Conservation (phyloP, 345 rosid genomes). For the Eucalyptus virginea region DNA sequence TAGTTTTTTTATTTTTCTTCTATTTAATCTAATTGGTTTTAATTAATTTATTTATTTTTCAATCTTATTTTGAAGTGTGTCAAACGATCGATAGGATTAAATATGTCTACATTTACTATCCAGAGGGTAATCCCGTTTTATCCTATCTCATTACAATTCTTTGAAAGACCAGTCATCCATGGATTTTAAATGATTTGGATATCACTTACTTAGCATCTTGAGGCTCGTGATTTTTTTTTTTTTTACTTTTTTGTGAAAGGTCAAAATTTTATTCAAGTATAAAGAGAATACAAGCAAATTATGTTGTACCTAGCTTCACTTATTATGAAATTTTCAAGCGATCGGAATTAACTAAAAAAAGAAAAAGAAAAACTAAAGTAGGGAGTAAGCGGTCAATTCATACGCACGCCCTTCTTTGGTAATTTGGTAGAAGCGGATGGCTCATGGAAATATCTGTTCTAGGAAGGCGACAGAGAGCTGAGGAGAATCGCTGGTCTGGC, state of each 20-base stretch:
- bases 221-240: not conserved
- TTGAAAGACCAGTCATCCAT: accelerated
- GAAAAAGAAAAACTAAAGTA: too few species aligned
- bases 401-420: too few species aligned
- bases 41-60: too few species aligned
- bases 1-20: not conserved
- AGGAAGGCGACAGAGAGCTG: too few species aligned
- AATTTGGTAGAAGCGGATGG: too few species aligned
- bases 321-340: not conserved
- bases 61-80: not conserved
- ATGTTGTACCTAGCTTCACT: not conserved
- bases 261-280: not conserved
- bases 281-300: not conserved
- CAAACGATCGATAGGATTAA: accelerated
- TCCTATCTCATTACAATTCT: not conserved
- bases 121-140: accelerated
- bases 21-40: not conserved
- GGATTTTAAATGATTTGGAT: not conserved
- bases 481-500: too few species aligned
- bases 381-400: too few species aligned
- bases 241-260: not conserved
- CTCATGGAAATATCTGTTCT: too few species aligned
- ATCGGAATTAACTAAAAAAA: too few species aligned
- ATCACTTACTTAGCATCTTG: not conserved
- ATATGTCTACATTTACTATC: not conserved